Evolutionary conservation across 1,284 basidiomycete genomes (phyloP).

Genomic region (Exobasidium cylindrosporum): DNA sequence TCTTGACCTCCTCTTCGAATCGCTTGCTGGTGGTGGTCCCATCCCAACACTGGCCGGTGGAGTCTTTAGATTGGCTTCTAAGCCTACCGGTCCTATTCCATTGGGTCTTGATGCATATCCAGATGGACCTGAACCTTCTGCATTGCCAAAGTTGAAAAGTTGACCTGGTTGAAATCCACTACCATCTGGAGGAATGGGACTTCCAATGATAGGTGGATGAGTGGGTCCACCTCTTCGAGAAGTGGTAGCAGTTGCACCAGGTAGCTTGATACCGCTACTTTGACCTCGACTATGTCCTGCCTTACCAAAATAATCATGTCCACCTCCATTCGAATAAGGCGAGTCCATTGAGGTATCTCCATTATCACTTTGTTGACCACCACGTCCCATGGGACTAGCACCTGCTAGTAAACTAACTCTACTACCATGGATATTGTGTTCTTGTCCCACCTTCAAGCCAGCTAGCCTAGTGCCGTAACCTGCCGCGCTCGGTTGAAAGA

Average conservation of each 20-base stretch:
- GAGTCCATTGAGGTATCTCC: constrained; percentile 1
- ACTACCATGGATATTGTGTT: neutral
- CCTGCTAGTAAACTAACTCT: constrained; percentile 11
- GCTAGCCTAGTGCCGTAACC: constrained; percentile 16
- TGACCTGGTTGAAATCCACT: constrained; percentile 10
- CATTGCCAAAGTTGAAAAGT: constrained; percentile 5
- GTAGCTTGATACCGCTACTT: constrained; percentile 6
- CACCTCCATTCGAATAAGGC: neutral
- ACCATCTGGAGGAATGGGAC: constrained; percentile 8
- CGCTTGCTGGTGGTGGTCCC: constrained; percentile 18
- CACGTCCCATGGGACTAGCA: constrained; percentile 19
- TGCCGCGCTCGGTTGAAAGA: constrained; percentile 19
- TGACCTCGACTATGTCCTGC: constrained; percentile 14
- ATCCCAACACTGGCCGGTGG: constrained; percentile 3
- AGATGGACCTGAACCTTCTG: neutral
- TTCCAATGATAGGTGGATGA: constrained; percentile 2
- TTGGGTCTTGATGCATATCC: neutral
- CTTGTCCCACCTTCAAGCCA: neutral
- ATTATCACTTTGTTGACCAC: constrained; percentile 7
- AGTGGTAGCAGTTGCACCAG: constrained; percentile 9
- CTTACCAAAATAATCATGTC: constrained; percentile 10
- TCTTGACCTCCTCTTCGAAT: constrained; percentile 13
- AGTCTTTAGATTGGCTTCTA: neutral
- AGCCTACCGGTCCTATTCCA: neutral
- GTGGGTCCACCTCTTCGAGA: constrained; percentile 1